phyloP scores from a whole-genome alignment of 1,139 yeast species.

The Nakaseomyces nivariensis region DNA sequence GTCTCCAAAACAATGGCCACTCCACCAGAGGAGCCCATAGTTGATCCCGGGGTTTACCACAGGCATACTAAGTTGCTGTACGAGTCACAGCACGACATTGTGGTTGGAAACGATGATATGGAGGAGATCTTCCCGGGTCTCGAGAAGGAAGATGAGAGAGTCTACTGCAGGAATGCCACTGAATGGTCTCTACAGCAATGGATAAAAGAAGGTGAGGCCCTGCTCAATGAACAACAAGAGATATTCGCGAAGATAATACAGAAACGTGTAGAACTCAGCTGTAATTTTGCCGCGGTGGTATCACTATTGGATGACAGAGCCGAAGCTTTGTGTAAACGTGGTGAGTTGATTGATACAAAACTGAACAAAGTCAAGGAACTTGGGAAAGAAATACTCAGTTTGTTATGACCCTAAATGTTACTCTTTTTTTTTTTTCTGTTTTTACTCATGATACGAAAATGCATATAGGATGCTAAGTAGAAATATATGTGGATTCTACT shows the following conservation, averaged over 20 bases:
- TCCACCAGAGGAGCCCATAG: neutral
- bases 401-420: constrained; percentile 4
- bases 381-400: constrained; percentile 35
- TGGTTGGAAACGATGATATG: neutral
- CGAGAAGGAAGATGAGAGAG: constrained; percentile 1
- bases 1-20: too few relatives aligned
- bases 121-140: neutral
- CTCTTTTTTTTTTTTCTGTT: too few relatives aligned
- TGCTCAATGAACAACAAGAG: constrained; percentile 27
- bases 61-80: neutral
- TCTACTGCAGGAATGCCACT: neutral
- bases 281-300: constrained; percentile 31
- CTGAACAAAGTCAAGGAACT: constrained; percentile 31
- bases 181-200: constrained; percentile 29
- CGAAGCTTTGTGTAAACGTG: constrained; percentile 29
- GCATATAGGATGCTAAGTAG: too few relatives aligned
- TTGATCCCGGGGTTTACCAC: neutral
- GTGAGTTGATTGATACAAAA: constrained; percentile 31
- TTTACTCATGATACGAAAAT: too few relatives aligned
- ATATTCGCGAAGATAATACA: constrained; percentile 30
- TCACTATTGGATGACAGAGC: constrained; percentile 34
- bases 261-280: constrained; percentile 34
- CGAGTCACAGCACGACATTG: neutral
- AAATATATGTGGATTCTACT: too few relatives aligned
- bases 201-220: constrained; percentile 30